Evolutionary conservation across 108 stramenopile species (phyloP).

Genomic region (Stephanodiscus minutulus): DNA sequence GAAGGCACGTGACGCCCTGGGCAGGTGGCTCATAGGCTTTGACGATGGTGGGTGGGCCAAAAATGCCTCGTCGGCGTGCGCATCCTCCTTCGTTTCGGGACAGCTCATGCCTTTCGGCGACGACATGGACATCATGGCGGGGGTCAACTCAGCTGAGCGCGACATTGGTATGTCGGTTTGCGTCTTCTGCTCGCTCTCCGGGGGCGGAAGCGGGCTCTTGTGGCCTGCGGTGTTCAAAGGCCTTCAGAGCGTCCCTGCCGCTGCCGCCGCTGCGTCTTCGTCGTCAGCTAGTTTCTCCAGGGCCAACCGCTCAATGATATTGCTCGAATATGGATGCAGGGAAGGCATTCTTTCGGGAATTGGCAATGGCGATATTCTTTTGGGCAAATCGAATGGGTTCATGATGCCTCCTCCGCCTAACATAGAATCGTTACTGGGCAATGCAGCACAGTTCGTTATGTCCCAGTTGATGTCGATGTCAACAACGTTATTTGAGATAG

Average conservation of each 20-base stretch:
- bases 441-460: conserved; percentile 64
- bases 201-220: conserved; percentile 54
- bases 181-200: conserved; percentile 23
- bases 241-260: conserved; percentile 40
- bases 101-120: conserved; percentile 49
- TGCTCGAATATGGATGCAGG: conserved; percentile 76
- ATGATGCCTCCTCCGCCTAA: conserved; percentile 77
- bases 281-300: conserved; percentile 13
- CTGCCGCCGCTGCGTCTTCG: conserved; percentile 14
- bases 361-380: conserved; percentile 83
- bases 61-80: conserved; percentile 44
- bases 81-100: conserved; percentile 54
- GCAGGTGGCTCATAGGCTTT: conserved; percentile 38
- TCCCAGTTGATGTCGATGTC: conserved; percentile 53
- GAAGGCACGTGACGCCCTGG: conserved; percentile 31
- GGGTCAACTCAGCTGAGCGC: conserved; percentile 32
- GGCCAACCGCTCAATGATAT: conserved; percentile 52
- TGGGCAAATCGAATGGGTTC: conserved; percentile 51
- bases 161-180: conserved; percentile 42
- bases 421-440: conserved; percentile 69
- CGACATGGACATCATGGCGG: conserved; percentile 53
- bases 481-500: conserved; percentile 6
- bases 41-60: conserved; percentile 44
- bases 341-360: conserved; percentile 65
- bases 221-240: conserved; percentile 87